These are phyloP conservation scores for Aureobasidium pullulans DNA, from an alignment of 2,329 filamentous ascomycete species.

Conservation along the genomic window DNA sequence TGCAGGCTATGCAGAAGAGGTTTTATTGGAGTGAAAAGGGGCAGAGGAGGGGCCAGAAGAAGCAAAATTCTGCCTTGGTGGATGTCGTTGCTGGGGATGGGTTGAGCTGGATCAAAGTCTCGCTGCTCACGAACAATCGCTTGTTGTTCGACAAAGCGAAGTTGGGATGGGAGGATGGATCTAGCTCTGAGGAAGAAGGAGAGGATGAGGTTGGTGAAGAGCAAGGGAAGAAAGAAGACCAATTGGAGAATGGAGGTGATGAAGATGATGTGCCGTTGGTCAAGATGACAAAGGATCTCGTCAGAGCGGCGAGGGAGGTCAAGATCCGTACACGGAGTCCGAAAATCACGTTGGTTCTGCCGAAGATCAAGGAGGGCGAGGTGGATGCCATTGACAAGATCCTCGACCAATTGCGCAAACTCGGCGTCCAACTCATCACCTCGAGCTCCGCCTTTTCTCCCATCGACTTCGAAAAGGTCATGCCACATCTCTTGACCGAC, in stretches of 20 bases:
- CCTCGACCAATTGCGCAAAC: conserved; percentile 47
- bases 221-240: conserved; percentile 28
- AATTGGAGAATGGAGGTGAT: conserved; percentile 28
- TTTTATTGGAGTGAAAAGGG: conserved; percentile 39
- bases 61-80: conserved; percentile 48
- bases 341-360: conserved; percentile 52
- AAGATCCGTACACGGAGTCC: conserved; percentile 55
- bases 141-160: conserved; percentile 63
- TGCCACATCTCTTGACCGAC: conserved; percentile 30
- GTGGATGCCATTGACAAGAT: conserved; percentile 50
- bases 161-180: conserved; percentile 54
- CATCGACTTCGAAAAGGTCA: conserved; percentile 20
- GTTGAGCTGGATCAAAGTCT: conserved; percentile 61
- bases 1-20: conserved; percentile 51
- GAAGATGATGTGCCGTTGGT: conserved; percentile 52
- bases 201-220: conserved; percentile 31
- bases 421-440: conserved; percentile 35
- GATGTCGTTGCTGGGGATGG: conserved; percentile 60
- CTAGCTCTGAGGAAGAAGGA: conserved; percentile 38
- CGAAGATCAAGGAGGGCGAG: conserved; percentile 47
- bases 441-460: conserved; percentile 16
- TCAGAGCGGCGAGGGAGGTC: conserved; percentile 48
- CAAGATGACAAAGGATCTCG: conserved; percentile 52
- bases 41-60: conserved; percentile 19
- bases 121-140: conserved; percentile 55